Evolutionary conservation across 306 rosid genomes (phyloP).

Genomic region (Vicia villosa): DNA sequence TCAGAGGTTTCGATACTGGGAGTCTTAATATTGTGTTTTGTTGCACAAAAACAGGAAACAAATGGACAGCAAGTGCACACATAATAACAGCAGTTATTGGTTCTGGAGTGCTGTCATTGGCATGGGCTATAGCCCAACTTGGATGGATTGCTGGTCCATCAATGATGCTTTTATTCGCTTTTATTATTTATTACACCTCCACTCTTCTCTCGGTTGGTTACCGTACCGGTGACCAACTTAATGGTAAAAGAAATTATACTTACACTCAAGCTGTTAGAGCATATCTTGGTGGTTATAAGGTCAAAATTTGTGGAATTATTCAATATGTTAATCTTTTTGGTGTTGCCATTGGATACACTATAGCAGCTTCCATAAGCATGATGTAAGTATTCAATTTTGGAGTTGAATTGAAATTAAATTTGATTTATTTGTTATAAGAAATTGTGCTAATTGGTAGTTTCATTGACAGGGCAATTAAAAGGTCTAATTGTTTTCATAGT

Average conservation of each 20-base stretch:
- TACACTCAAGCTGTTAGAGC: slow-evolving; percentile 45
- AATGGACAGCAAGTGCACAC: slow-evolving; percentile 49
- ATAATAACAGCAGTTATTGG: slow-evolving; percentile 56
- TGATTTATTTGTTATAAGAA: background rate
- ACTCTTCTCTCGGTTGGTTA: slow-evolving; percentile 43
- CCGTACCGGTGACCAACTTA: slow-evolving; percentile 43
- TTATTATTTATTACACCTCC: slow-evolving; percentile 45
- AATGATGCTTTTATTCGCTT: slow-evolving; percentile 46
- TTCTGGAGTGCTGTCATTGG: slow-evolving; percentile 49
- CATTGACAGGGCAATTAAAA: slow-evolving; percentile 48
- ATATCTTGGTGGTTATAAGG: slow-evolving; percentile 44
- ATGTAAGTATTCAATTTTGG: slow-evolving; percentile 54
- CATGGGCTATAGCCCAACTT: slow-evolving; percentile 58
- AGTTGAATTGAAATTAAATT: background rate
- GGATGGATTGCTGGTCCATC: slow-evolving; percentile 60
- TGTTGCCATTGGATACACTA: slow-evolving; percentile 77
- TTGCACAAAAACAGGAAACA: slow-evolving; percentile 33
- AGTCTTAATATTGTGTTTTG: background rate
- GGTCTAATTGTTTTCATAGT: slow-evolving; percentile 44
- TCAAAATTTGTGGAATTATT: slow-evolving; percentile 49
- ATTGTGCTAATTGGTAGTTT: slow-evolving; percentile 28
- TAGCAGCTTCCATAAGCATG: slow-evolving; percentile 89
- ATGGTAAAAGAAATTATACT: slow-evolving; percentile 51
- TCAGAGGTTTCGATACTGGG: too few relatives aligned
- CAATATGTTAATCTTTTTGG: slow-evolving; percentile 76